Evolutionary conservation across 139 green algal genomes (phyloP).

Genomic region (Micractinium conductrix): DNA sequence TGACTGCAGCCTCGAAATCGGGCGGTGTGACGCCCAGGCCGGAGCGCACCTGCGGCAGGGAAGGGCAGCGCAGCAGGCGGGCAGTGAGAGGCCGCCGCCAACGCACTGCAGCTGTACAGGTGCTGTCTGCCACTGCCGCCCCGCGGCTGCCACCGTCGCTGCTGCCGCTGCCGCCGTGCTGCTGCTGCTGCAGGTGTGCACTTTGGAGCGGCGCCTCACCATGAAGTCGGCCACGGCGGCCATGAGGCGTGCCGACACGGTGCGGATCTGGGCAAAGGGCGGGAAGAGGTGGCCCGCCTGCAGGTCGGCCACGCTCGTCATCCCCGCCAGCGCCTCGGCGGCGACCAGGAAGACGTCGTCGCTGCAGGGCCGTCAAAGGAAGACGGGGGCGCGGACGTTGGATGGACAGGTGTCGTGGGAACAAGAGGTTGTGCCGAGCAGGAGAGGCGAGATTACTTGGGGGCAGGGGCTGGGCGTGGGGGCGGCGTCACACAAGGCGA

Average conservation of each 20-base stretch:
- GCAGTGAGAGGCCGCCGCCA: neutral
- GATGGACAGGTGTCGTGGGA: neutral
- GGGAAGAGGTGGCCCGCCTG: constrained; percentile 59
- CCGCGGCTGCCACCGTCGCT: too few relatives aligned
- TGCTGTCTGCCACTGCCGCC: too few relatives aligned
- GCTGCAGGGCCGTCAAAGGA: constrained; percentile 10
- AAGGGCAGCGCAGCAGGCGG: neutral
- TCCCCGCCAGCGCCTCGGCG: constrained; percentile 69
- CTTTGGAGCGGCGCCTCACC: too few relatives aligned
- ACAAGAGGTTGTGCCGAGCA: too few relatives aligned
- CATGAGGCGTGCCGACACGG: constrained; percentile 40
- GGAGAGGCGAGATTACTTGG: neutral
- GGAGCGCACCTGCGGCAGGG: constrained; percentile 8
- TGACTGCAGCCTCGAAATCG: constrained; percentile 31
- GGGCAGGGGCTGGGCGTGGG: neutral
- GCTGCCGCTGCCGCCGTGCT: too few relatives aligned
- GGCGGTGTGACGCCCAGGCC: constrained; percentile 40
- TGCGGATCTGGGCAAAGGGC: constrained; percentile 57
- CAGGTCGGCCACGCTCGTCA: constrained; percentile 46
- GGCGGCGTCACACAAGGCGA: neutral
- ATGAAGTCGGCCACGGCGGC: constrained; percentile 49
- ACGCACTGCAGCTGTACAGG: neutral
- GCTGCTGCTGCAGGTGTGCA: too few relatives aligned
- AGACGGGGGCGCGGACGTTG: neutral
- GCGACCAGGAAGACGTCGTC: constrained; percentile 82